A percentile compares a stretch with the other conserved stretches of the same genome.
These are phyloP conservation scores for Yarrowia osloensis DNA, from an alignment of 805 yeast genomes.

Conservation along the genomic window DNA sequence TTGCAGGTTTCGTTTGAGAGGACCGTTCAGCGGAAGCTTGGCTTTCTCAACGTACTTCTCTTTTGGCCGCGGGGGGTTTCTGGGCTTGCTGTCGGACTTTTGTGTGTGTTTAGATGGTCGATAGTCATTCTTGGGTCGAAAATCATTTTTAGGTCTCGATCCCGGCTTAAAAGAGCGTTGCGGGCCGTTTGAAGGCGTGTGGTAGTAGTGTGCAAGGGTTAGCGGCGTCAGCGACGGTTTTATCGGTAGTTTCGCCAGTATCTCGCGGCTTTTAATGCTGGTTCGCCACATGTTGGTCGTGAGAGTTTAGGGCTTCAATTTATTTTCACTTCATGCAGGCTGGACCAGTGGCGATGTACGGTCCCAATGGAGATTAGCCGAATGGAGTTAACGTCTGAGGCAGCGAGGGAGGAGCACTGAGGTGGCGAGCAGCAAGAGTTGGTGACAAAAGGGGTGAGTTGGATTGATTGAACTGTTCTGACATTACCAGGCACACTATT, in stretches of 20 bases:
- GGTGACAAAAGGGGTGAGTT: no score
- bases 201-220: background rate
- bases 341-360: background rate
- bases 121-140: background rate
- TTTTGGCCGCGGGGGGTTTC: constrained; percentile 18
- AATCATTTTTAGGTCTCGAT: constrained; percentile 3
- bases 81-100: background rate
- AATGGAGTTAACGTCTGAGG: constrained; percentile 15
- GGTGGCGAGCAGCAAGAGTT: no score
- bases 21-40: constrained; percentile 2
- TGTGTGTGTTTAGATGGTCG: background rate
- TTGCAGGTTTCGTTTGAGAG: background rate
- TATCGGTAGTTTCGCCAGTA: background rate
- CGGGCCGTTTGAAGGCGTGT: background rate
- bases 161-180: background rate
- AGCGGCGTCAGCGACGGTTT: background rate
- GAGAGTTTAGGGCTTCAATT: constrained; percentile 15
- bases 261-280: background rate
- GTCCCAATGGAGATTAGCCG: constrained; percentile 14
- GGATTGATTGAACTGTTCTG: no score
- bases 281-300: constrained; percentile 23
- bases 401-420: background rate
- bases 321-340: constrained; percentile 25
- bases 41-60: background rate
- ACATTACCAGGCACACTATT: no score